These are phyloP conservation scores for Aspergillus costaricaensis DNA, from an alignment of 2,329 filamentous ascomycete species.

Conservation along the genomic window DNA sequence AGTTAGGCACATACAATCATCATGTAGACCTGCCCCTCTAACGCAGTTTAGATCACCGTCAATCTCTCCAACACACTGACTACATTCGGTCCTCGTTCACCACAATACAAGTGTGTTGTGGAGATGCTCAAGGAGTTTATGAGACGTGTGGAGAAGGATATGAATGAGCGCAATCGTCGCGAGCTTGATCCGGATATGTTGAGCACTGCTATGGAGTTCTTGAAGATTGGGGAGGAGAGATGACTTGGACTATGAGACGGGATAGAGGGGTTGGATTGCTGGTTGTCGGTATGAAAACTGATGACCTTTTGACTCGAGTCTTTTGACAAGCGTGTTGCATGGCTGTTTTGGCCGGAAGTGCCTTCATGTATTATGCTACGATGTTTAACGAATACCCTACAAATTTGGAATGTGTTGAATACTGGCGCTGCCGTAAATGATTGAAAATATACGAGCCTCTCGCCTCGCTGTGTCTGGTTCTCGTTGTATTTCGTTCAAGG, in stretches of 20 bases:
- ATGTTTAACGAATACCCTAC: too few relatives aligned
- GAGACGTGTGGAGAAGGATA: slow-evolving; percentile 28
- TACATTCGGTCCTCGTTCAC: slow-evolving; percentile 42
- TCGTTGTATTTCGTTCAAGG: neutral
- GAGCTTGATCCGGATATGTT: slow-evolving; percentile 34
- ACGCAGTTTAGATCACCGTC: slow-evolving; percentile 38
- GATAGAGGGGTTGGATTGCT: neutral
- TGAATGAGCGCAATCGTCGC: slow-evolving; percentile 5
- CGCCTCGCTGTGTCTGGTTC: too few relatives aligned
- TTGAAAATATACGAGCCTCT: neutral
- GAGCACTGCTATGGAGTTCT: slow-evolving; percentile 36
- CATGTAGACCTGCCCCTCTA: neutral
- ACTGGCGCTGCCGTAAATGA: neutral
- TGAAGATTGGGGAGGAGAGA: slow-evolving; percentile 28
- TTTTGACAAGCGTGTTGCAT: too few relatives aligned
- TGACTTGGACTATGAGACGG: neutral
- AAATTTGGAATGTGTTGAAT: too few relatives aligned
- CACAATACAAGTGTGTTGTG: slow-evolving; percentile 41
- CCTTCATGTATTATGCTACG: too few relatives aligned
- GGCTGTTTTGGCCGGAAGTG: too few relatives aligned
- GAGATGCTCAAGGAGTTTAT: slow-evolving; percentile 39
- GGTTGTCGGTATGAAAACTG: neutral
- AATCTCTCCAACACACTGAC: slow-evolving; percentile 45
- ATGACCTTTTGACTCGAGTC: too few relatives aligned
- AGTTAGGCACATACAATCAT: neutral